A percentile compares a stretch with the other conserved stretches of the same genome.
Evolutionary conservation across 2,329 filamentous ascomycete genomes (phyloP).

Genomic region (Calonectria montana): DNA sequence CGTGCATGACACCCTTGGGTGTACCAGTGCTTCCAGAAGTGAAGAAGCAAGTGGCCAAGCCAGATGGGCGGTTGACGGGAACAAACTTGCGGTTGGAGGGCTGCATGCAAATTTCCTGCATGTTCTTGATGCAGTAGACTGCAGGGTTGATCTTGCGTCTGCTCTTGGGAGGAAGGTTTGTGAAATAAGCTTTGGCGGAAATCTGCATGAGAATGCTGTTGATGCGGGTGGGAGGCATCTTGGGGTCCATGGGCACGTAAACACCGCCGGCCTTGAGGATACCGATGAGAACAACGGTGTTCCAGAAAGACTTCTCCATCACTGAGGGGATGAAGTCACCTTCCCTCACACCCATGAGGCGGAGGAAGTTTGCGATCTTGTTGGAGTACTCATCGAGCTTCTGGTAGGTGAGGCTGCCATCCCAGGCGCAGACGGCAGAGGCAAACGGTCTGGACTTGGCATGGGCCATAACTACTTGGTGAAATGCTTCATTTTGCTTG

Average conservation of each 20-base stretch:
- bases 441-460: neutral
- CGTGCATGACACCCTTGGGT: constrained; percentile 23
- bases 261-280: constrained; percentile 24
- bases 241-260: constrained; percentile 26
- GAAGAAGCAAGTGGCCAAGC: constrained; percentile 28
- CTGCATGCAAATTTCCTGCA: constrained; percentile 18
- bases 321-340: constrained; percentile 19
- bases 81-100: neutral
- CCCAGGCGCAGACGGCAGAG: constrained; percentile 17
- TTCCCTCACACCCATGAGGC: constrained; percentile 4
- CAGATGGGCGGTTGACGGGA: constrained; percentile 10
- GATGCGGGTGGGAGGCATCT: constrained; percentile 21
- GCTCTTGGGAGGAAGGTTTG: constrained; percentile 20
- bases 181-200: constrained; percentile 24
- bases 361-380: constrained; percentile 18
- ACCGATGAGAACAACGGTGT: constrained; percentile 15
- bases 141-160: constrained; percentile 27
- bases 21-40: constrained; percentile 11
- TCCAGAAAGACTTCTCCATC: constrained; percentile 26
- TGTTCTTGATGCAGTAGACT: constrained; percentile 11
- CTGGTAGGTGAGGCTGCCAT: constrained; percentile 15
- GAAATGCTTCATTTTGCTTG: constrained; percentile 4
- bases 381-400: constrained; percentile 17
- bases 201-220: constrained; percentile 25
- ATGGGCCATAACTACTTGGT: constrained; percentile 8